These are phyloP conservation scores for Ploettnerulaceae sp. DNA, from an alignment of 2,329 filamentous ascomycete genomes.

Conservation along the genomic window DNA sequence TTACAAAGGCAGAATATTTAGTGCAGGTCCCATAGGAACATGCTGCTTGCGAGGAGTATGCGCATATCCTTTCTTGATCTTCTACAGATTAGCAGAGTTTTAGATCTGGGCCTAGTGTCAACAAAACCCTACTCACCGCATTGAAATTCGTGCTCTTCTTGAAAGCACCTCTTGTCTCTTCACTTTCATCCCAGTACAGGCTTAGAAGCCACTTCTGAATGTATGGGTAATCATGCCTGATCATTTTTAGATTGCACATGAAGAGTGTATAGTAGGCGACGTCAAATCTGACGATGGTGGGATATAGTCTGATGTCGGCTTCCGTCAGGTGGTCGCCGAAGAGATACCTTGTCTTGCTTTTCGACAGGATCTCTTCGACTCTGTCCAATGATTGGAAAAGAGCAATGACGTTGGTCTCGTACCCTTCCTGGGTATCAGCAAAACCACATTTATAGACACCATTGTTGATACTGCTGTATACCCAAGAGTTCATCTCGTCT, in stretches of 20 bases:
- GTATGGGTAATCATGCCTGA: constrained; percentile 47
- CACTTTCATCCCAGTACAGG: constrained; percentile 60
- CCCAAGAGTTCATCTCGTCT: constrained; percentile 73
- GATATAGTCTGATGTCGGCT: constrained; percentile 68
- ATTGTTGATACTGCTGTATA: constrained; percentile 65
- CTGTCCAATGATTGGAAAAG: constrained; percentile 75
- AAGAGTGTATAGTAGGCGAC: constrained; percentile 62
- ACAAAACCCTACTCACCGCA: background rate
- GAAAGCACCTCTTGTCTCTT: too few relatives aligned
- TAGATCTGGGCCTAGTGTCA: background rate
- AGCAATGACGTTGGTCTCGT: constrained; percentile 63
- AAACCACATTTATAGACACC: constrained; percentile 74
- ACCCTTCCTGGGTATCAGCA: constrained; percentile 74
- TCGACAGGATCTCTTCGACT: constrained; percentile 62
- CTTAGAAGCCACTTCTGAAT: constrained; percentile 62
- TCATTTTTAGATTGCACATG: constrained; percentile 49
- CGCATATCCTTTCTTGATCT: background rate
- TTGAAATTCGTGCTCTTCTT: constrained; percentile 34
- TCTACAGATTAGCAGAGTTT: background rate
- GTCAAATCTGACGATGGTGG: constrained; percentile 61
- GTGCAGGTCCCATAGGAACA: too few relatives aligned
- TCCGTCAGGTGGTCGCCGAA: constrained; percentile 73
- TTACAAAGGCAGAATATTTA: too few relatives aligned
- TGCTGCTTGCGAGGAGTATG: background rate
- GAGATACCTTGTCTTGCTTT: constrained; percentile 46